phyloP scores from a whole-genome alignment of 2,329 filamentous ascomycete species.

The Phoma sp. region DNA sequence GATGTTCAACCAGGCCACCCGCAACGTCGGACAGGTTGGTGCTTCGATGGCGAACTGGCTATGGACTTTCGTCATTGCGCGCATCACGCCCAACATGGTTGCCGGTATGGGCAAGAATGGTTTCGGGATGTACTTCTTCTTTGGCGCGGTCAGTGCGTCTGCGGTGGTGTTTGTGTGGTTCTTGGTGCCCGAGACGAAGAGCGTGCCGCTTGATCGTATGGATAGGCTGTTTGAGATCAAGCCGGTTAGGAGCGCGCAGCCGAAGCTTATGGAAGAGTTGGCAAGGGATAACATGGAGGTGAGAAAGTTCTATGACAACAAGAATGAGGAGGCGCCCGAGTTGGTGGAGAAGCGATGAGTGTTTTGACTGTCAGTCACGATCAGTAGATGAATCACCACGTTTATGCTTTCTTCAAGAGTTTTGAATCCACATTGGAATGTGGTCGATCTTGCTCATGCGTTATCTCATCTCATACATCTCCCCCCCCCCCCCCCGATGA shows the following conservation, averaged over 20 bases:
- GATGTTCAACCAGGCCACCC: conserved; percentile 74
- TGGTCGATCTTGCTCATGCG: no score
- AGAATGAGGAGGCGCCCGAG: conserved; percentile 7
- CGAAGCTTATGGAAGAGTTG: conserved; percentile 14
- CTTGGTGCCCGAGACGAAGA: conserved; percentile 52
- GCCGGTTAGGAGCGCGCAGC: conserved; percentile 50
- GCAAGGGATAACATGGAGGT: conserved; percentile 12
- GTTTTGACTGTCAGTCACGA: neutral
- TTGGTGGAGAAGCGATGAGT: conserved; percentile 10
- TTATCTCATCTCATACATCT: no score
- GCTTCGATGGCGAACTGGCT: conserved; percentile 76
- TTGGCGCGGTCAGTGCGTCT: conserved; percentile 55
- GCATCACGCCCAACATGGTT: conserved; percentile 73
- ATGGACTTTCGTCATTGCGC: conserved; percentile 71
- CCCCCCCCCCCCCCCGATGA: no score
- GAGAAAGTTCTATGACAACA: conserved; percentile 10
- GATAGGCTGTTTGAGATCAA: conserved; percentile 55
- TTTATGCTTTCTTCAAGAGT: no score
- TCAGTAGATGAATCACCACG: no score
- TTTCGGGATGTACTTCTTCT: conserved; percentile 55
- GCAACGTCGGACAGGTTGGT: conserved; percentile 60
- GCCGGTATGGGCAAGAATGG: conserved; percentile 46
- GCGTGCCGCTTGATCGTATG: conserved; percentile 55
- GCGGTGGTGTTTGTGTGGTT: conserved; percentile 51
- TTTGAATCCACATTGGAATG: no score